These are phyloP conservation scores for Cladorrhinum sp. DNA, from an alignment of 2,329 filamentous ascomycete genomes.

Conservation along the genomic window DNA sequence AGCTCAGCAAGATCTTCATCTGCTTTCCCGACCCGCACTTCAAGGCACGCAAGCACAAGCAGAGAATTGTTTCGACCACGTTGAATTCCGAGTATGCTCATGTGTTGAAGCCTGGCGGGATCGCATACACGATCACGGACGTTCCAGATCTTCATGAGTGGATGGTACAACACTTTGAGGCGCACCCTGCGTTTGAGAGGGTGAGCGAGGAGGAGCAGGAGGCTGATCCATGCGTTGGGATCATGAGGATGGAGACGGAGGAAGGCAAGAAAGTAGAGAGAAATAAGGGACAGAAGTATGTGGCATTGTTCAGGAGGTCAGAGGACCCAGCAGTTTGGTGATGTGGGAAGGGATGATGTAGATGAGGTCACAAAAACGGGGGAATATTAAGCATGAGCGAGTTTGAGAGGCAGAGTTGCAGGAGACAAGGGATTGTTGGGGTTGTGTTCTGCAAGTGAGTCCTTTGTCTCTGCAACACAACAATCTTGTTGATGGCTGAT, in stretches of 20 bases:
- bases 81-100: constrained; percentile 93
- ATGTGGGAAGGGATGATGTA: neutral
- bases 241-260: constrained; percentile 84
- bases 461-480: neutral
- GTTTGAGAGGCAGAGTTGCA: neutral
- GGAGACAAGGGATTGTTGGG: neutral
- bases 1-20: constrained; percentile 89
- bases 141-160: constrained; percentile 90
- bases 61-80: constrained; percentile 84
- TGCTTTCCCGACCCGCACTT: constrained; percentile 99
- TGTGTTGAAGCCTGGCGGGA: constrained; percentile 75
- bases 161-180: constrained; percentile 85
- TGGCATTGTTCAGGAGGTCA: constrained; percentile 79
- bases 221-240: constrained; percentile 65
- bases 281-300: constrained; percentile 86
- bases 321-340: constrained; percentile 62
- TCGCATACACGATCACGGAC: constrained; percentile 95
- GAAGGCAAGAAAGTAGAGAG: constrained; percentile 95
- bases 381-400: neutral
- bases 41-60: constrained; percentile 96
- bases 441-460: neutral
- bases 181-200: constrained; percentile 74
- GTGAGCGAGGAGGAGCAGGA: constrained; percentile 65
- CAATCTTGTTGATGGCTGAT: neutral
- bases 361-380: neutral